Percentiles rank a stretch among this genome's conserved stretches.
These are phyloP conservation scores for Dendrocalamus sinicus DNA, from an alignment of 176 grass and related monocot species.

Conservation along the genomic window DNA sequence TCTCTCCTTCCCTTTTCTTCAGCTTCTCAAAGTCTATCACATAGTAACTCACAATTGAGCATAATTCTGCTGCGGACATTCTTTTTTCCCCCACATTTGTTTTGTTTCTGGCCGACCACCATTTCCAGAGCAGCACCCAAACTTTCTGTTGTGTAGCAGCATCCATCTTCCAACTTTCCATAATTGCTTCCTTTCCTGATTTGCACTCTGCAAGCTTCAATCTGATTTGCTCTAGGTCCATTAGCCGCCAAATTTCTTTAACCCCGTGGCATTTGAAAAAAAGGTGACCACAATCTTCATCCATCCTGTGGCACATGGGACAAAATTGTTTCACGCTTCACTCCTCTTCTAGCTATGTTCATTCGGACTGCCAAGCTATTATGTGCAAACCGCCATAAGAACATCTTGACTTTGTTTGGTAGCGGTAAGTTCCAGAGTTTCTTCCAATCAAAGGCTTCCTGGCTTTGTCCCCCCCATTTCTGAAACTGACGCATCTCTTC, in stretches of 20 bases:
- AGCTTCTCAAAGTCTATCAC: neutral
- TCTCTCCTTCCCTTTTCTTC: no score
- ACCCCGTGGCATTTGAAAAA: neutral
- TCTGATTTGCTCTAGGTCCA: neutral
- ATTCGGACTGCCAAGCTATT: neutral
- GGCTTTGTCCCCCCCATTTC: no score
- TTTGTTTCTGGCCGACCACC: neutral
- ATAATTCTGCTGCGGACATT: neutral
- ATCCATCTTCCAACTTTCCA: neutral
- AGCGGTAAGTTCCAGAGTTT: no score
- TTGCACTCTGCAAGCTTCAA: rapidly evolving
- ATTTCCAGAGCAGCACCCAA: neutral
- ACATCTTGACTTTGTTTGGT: no score
- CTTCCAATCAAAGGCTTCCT: no score
- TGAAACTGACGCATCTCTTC: neutral
- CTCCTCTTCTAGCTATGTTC: neutral
- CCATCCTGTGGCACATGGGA: rapidly evolving
- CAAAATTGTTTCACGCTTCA: neutral
- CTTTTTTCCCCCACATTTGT: neutral
- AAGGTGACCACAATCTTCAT: neutral
- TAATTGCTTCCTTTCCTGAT: neutral
- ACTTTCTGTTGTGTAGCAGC: neutral
- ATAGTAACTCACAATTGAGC: neutral
- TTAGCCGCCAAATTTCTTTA: neutral
- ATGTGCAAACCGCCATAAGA: neutral